Conservation (phyloP, 2,329 filamentous ascomycete genomes). For the Ilyonectria destructans region DNA sequence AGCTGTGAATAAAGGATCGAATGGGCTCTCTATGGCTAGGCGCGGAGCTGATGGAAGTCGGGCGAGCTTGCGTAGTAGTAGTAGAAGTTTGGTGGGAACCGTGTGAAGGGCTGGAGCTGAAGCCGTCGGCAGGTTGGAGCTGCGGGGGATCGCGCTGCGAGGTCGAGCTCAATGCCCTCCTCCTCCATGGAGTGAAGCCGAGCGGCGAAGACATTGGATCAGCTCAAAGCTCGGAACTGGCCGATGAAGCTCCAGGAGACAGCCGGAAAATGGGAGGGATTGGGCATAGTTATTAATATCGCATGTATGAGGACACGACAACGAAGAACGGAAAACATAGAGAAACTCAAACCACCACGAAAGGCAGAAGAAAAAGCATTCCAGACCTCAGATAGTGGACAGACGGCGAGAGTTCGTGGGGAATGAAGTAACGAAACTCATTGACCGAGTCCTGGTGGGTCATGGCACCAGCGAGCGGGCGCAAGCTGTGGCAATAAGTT, state of each 20-base stretch:
- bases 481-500: conserved; percentile 26
- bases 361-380: conserved; percentile 40
- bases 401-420: conserved; percentile 41
- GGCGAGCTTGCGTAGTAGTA: conserved; percentile 51
- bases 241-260: conserved; percentile 33
- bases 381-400: conserved; percentile 36
- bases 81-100: conserved; percentile 33
- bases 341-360: conserved; percentile 10
- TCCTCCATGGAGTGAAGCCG: conserved; percentile 66
- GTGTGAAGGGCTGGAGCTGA: conserved; percentile 47
- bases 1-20: conserved; percentile 80
- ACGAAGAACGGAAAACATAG: conserved; percentile 7
- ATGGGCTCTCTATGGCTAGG: conserved; percentile 74
- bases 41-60: conserved; percentile 57
- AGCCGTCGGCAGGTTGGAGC: conserved; percentile 48
- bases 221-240: conserved; percentile 31
- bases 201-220: conserved; percentile 64
- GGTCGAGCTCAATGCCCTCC: conserved; percentile 58
- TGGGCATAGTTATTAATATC: conserved; percentile 33
- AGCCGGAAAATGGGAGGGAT: conserved; percentile 3
- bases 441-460: conserved; percentile 45
- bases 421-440: conserved; percentile 49
- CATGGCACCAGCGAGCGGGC: conserved; percentile 42
- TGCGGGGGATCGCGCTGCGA: conserved; percentile 50
- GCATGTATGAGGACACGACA: conserved; percentile 39